Base-by-base conservation (phyloP, 2,329 filamentous ascomycete species). In the Pseudogymnoascus sp. region DNA sequence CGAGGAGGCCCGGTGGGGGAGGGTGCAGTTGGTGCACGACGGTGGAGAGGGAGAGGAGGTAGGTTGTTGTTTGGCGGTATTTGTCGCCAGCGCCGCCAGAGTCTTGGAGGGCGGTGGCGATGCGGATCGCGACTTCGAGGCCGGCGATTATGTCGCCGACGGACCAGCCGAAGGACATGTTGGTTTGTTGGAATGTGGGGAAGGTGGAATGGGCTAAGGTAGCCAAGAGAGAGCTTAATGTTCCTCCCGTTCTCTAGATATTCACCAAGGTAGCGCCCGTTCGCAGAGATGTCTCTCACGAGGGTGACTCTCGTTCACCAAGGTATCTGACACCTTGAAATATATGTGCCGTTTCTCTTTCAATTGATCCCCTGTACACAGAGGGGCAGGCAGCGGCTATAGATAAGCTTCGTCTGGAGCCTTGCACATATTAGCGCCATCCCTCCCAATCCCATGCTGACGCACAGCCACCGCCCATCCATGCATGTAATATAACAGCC, bases 21-120 rank as follows among this genome's bases (percentile, higher is more conserved):
- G 50, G 50, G 29, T 56, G 26, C 2, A 56, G 26, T 19, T 56
- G 26, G n/a, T 56, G 17, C 1, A 56, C 7, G 29, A 56, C 50
- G 10, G 50, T 56, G n/a, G 50, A 56, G 50, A 56, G 50, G 26
- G 50, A 56, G 50, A 56, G 50, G 50, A 56, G 50, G n/a, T 56
- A 56, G 10, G 50, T 56, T 3, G 50, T 56, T 19, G 50, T 56
- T 56, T 56, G 26, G 26, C 46, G 46, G 46, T 53, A 53, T 53
- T 53, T 53, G 5, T 31, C 23, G 26, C 26, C 46, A 2, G 46
- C 46, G 15, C 46, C 46, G 23, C 46, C 46, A 9, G 46, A 7
- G 9, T 33, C 50, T 56, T 56, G 50, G n/a, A 56, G 26, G n/a
- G 46, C 46, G 4, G 15, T 5, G 9, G 46, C 46, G n/a, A 53